Base-by-base conservation (phyloP, 2,329 filamentous ascomycete species). In the Fusarium sp. region DNA sequence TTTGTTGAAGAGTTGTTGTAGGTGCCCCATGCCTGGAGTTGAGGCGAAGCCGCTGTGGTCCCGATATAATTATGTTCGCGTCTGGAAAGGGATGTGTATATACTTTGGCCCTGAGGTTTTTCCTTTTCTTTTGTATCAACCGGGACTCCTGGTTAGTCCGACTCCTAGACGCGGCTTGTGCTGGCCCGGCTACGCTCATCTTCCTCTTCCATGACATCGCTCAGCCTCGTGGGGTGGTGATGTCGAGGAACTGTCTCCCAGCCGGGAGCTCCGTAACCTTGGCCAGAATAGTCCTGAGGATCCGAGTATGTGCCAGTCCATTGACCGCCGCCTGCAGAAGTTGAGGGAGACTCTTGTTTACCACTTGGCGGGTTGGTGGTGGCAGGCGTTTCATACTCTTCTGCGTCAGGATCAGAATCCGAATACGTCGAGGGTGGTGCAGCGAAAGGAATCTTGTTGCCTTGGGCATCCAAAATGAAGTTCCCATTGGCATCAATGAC, bases 141-240 rank as follows among this genome's bases (percentile, higher is more conserved):
- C 56, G 58, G 65, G 61, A 63, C 66, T 72, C 50, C 62, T 50
- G 25, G 62, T 72, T 60, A 73, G 50, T 73, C 69, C 14, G 73
- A 77, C 43, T 79, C 76, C 76, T 82, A 82, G 45, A 77, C 77
- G 35, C 89, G 88, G 79, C 89, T 91, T 73, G 91, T 91, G 75
- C 93, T 94, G 15, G 93, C 94, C 25, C 93, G 90, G 80, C 93
- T 94, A 60, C 91, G 88, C 83, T 97, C 94, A 75, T 97, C 94
- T 73, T 97, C 93, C 79, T 95, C 95, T 79, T 95, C 93, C 33
- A 97, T 88, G 32, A 98, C 95, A 83, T 97, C 95, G 81, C 95
- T 97, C 72, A 98, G 86, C 66, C 95, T 87, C 10, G 95, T 97
- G 0, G 95, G 95, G 83, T 98, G 95, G 76, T 97, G 94, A 82